Evolutionary conservation across 352 stramenopile genomes (phyloP).

Genomic region (Globisporangium rhizosaccharum): DNA sequence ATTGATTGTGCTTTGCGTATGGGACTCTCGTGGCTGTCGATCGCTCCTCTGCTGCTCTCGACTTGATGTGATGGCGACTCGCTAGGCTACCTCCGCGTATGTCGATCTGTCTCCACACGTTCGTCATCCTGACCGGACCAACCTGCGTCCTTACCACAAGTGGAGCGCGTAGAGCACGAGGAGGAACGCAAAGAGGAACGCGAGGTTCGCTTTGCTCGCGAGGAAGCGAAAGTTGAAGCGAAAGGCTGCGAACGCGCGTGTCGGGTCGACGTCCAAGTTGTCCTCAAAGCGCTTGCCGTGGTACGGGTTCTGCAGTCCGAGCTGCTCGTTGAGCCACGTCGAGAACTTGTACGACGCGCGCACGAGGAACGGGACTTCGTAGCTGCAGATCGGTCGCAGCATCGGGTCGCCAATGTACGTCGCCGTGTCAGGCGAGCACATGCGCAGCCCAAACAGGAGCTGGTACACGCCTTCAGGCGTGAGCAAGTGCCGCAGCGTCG

Average conservation of each 20-base stretch:
- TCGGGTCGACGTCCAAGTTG: slow-evolving; percentile 62
- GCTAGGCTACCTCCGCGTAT: too few relatives aligned
- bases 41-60: neutral
- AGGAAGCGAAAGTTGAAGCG: slow-evolving; percentile 87
- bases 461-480: slow-evolving; percentile 57
- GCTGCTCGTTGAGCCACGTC: slow-evolving; percentile 65
- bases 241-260: slow-evolving; percentile 30
- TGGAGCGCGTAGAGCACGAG: slow-evolving; percentile 65
- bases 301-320: slow-evolving; percentile 68
- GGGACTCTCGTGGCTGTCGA: too few relatives aligned
- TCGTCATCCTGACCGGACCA: neutral
- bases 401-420: slow-evolving; percentile 81
- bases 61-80: neutral
- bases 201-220: slow-evolving; percentile 81
- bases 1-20: neutral
- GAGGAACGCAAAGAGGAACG: slow-evolving; percentile 48
- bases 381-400: slow-evolving; percentile 79
- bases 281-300: slow-evolving; percentile 62
- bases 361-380: slow-evolving; percentile 72
- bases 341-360: slow-evolving; percentile 75
- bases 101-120: too few relatives aligned
- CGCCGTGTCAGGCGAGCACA: slow-evolving; percentile 62
- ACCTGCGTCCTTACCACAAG: slow-evolving; percentile 34
- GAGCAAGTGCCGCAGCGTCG: slow-evolving; percentile 51
- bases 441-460: slow-evolving; percentile 56